Evolutionary conservation across 176 grass and related monocot genomes (phyloP).

Genomic region (Oryza longistaminata): DNA sequence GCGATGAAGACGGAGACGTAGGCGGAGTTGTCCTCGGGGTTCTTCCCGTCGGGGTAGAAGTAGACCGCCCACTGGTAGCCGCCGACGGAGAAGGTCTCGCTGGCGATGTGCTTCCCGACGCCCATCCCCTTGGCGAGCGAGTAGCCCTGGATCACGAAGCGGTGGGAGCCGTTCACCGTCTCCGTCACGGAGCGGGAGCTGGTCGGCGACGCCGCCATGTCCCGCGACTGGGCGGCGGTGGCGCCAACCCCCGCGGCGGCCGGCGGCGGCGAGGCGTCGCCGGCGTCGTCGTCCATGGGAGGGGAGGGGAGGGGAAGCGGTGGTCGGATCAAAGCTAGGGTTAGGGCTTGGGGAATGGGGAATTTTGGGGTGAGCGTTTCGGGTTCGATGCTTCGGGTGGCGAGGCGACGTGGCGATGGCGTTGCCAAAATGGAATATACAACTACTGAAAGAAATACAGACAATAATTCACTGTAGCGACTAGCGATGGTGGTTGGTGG

Average conservation of each 20-base stretch:
- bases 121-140: slow-evolving; percentile 72
- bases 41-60: slow-evolving; percentile 83
- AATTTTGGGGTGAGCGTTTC: not conserved
- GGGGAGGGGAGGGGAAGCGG: not conserved
- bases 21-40: slow-evolving; percentile 60
- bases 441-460: no score
- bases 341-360: slow-evolving; percentile 40
- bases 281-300: slow-evolving; percentile 49
- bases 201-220: slow-evolving; percentile 70
- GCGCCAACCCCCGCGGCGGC: not conserved
- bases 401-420: no score
- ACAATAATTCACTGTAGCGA: no score
- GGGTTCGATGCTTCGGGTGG: no score
- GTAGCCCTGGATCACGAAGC: slow-evolving; percentile 68
- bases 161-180: slow-evolving; percentile 72
- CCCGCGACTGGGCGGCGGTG: slow-evolving; percentile 20
- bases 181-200: slow-evolving; percentile 85
- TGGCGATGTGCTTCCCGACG: slow-evolving; percentile 65
- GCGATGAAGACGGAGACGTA: slow-evolving; percentile 77
- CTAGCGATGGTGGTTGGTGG: no score
- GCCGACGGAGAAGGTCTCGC: slow-evolving; percentile 56
- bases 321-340: slow-evolving; percentile 22
- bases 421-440: no score
- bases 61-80: slow-evolving; percentile 77
- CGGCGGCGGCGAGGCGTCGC: slow-evolving; percentile 42